Evolutionary conservation across 768 basidiomycete genomes (phyloP), one percentile per base, ranked within the genome.

Genomic region (Saitozyma sp.): DNA sequence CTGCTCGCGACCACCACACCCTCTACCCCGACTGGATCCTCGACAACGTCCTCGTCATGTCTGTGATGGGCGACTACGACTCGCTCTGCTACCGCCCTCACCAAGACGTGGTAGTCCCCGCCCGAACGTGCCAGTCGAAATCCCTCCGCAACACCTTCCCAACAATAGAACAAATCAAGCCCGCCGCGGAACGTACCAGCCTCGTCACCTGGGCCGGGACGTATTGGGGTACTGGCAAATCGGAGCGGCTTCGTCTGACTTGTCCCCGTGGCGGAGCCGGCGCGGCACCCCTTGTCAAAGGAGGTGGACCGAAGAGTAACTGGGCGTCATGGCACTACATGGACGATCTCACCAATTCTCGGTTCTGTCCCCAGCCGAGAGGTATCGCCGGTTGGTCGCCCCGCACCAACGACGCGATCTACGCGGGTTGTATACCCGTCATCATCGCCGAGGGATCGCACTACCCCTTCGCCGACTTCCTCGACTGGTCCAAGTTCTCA

Each of bases 361-460:
- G 73, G 14, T 79, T 78, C 63, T 79, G 78, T 62, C 74, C 77
- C 29, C 73, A 74, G 17, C 76, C 79, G 17, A 63, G 70, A 11
- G 75, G 78, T 58, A 74, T 77, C 16, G 73, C 76, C 19, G 71
- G 73, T 78, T 81, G 81, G 81, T 77, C 81, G 1, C 77, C 80
- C 11, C 76, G 80, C 10, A 70, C 76, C 4, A 77, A 75, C 65
- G 81, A 82, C 56, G 79, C 79, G 16, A 79, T 82, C 50, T 82
- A 77, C 63, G 79, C 81, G 19, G 82, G 82, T 45, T 82, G 82
- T 65, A 82, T 82, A 38, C 81, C 82, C 16, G 80, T 81, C 45
- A 71, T 82, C 50, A 75, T 80, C 51, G 78, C 80, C 65, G 80
- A 82, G 64, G 77, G 77, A 6, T 71, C 80, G 7, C 72, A 80